Base-by-base conservation (phyloP, 116 monocot species). In the Iris pallida region DNA sequence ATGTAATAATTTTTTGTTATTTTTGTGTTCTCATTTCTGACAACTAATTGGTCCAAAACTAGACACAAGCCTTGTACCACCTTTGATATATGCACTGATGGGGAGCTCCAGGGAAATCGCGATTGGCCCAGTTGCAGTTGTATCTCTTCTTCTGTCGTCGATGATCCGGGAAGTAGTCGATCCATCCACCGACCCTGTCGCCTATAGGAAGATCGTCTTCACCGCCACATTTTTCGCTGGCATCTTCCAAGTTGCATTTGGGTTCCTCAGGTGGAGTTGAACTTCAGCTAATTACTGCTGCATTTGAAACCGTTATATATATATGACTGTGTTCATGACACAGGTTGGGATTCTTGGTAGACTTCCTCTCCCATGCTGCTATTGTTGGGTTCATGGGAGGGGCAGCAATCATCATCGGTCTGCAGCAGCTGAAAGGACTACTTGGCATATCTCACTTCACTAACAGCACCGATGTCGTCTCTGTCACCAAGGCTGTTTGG, bases 341-440 rank as follows among this genome's bases (percentile, higher is more conserved):
- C 79, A 90, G 91, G 64, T 64, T 95, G 80, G 95, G 95, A 4
- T 95, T 95, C 61, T 58, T 95, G 2, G 84, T 88, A 73, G 86
- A 91, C 64, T 90, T 90, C 60, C 78, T 95, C 16, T 91, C 95
- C 45, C 95, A 91, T 76, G 91, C 91, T 66, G 79, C 91, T 17
- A 81, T 88, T 63, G 91, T 91, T 16, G 95, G 95, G 7, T 95
- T 95, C 83, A 91, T 90, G 81, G 91, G 72, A 7, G 94, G 90
- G 8, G 94, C 94, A 41, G 94, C 94, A 16, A 88, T 88, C 55
- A 81, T 88, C 4, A 94, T 94, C 11, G 94, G 94, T 3, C 52
- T 90, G 43, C 94, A 94, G 56, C 94, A 94, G 65, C 77, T 94
- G 11, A 94, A 94, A 71, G 94, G 94, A 20, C 64, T 94, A 9